A percentile compares a stretch with the other conserved stretches of the same genome.
Conservation (phyloP, 139 green algal genomes). For the Chlamydomonas applanata region DNA sequence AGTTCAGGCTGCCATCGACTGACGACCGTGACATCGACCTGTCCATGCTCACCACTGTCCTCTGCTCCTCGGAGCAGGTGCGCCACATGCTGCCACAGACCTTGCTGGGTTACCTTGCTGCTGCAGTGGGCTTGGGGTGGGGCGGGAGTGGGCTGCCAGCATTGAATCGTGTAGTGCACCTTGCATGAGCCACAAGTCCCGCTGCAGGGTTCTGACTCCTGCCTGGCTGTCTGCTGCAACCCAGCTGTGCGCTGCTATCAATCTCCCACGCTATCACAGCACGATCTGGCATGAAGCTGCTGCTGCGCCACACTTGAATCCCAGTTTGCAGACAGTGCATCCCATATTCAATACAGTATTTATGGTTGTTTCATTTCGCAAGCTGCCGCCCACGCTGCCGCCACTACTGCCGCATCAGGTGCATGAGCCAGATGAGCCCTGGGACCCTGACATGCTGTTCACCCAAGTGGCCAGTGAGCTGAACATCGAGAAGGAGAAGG, state of each 20-base stretch:
- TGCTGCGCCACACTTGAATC: too few species aligned
- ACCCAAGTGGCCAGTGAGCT: slow-evolving; percentile 33
- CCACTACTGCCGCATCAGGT: slow-evolving; percentile 20
- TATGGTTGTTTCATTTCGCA: too few species aligned
- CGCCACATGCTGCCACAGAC: background rate
- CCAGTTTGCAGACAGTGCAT: too few species aligned
- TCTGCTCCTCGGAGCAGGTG: slow-evolving; percentile 56
- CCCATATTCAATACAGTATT: too few species aligned
- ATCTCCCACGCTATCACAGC: background rate
- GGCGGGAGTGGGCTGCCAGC: too few species aligned
- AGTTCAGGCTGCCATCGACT: slow-evolving; percentile 35
- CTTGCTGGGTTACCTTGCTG: background rate
- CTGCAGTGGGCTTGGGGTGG: too few species aligned
- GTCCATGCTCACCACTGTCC: slow-evolving; percentile 46
- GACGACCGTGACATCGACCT: slow-evolving; percentile 46
- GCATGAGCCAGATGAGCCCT: slow-evolving; percentile 33
- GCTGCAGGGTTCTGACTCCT: too few species aligned
- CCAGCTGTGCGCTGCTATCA: too few species aligned
- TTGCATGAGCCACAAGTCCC: too few species aligned
- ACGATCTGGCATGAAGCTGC: too few species aligned
- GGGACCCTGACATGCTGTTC: slow-evolving; percentile 39
- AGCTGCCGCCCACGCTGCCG: too few species aligned
- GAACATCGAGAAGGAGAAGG: slow-evolving; percentile 41
- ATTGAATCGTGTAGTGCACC: background rate
- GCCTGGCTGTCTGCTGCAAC: too few species aligned